These are phyloP conservation scores for Spergularia azorica DNA, from an alignment of 179 eudicot species.

Conservation along the genomic window DNA sequence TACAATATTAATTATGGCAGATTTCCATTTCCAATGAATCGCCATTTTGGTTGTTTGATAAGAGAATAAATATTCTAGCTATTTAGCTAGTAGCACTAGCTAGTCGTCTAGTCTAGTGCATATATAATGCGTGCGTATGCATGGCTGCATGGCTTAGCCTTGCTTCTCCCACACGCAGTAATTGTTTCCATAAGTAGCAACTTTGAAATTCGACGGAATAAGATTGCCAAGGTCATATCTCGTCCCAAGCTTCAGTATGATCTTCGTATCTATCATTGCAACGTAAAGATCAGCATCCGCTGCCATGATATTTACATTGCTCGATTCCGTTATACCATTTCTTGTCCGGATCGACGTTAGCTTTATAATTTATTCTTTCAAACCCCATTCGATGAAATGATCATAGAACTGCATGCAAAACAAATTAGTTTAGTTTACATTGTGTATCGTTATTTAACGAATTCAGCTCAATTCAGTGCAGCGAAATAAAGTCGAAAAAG, in stretches of 20 bases:
- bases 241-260: conserved; percentile 23
- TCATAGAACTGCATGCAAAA: conserved; percentile 30
- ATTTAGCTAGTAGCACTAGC: too few species aligned
- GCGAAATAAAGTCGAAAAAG: too few species aligned
- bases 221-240: conserved; percentile 25
- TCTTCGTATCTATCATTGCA: conserved; percentile 26
- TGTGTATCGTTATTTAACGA: neutral
- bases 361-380: conserved; percentile 19
- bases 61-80: too few species aligned
- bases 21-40: too few species aligned
- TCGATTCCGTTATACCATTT: conserved; percentile 19
- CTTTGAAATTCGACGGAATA: conserved; percentile 23
- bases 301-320: conserved; percentile 26
- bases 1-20: too few species aligned
- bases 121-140: too few species aligned
- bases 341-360: conserved; percentile 20
- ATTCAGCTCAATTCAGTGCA: too few species aligned
- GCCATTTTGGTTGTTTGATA: too few species aligned
- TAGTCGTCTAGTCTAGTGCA: too few species aligned
- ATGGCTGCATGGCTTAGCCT: neutral
- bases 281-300: conserved; percentile 21
- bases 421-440: neutral
- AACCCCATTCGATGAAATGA: conserved; percentile 26
- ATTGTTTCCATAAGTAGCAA: conserved; percentile 22
- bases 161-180: conserved; percentile 32